phyloP scores from a whole-genome alignment of 2,329 filamentous ascomycete genomes.

The Botryotinia calthae region DNA sequence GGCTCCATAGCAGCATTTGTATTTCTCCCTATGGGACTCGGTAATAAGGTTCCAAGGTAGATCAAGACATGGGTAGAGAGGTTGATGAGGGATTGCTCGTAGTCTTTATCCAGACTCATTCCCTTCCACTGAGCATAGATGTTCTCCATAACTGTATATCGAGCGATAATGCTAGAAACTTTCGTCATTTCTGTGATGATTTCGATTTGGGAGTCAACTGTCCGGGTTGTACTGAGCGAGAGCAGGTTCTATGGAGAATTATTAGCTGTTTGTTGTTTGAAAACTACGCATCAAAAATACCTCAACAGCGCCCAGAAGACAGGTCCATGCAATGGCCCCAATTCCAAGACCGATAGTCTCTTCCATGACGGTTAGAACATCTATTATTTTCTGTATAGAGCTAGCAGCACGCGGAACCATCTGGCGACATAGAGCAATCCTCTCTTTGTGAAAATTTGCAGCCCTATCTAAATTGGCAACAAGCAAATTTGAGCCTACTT shows the following conservation, averaged over 20 bases:
- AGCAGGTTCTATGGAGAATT: neutral
- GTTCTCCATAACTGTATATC: slow-evolving; percentile 26
- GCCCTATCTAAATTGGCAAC: neutral
- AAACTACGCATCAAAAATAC: neutral
- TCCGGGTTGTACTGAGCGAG: neutral
- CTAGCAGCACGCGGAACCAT: neutral
- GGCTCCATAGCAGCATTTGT: neutral
- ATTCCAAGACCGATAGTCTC: slow-evolving; percentile 16
- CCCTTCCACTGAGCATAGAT: slow-evolving; percentile 24
- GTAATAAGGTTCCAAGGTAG: slow-evolving; percentile 2
- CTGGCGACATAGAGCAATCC: neutral
- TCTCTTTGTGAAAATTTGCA: neutral
- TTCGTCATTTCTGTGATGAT: slow-evolving; percentile 1
- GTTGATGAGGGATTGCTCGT: slow-evolving; percentile 16
- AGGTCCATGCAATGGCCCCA: slow-evolving; percentile 20
- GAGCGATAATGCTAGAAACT: slow-evolving; percentile 22
- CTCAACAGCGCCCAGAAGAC: neutral
- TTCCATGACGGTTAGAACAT: slow-evolving; percentile 17
- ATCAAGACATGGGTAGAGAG: slow-evolving; percentile 18
- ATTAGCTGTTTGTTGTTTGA: neutral
- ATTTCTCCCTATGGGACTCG: neutral
- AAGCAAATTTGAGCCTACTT: neutral
- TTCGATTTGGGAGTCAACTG: neutral
- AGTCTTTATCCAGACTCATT: slow-evolving; percentile 19
- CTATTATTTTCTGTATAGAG: slow-evolving; percentile 1